Conservation (phyloP, 257 asterid species). For the Fraxinus pennsylvanica region DNA sequence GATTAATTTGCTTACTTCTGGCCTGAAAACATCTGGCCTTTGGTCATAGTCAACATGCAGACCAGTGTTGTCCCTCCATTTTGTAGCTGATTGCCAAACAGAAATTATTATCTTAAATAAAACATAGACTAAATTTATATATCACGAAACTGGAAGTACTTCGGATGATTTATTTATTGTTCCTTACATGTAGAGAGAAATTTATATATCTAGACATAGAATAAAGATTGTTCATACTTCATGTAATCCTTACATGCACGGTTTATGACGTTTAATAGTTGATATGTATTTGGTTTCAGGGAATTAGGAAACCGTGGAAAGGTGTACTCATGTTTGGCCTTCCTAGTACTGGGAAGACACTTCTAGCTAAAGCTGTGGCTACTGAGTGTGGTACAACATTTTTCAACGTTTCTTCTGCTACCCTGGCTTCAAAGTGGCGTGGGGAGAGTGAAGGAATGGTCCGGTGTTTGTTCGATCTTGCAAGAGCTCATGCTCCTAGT, state of each 20-base stretch:
- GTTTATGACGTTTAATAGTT: neutral
- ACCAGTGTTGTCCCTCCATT: no score
- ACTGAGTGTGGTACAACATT: conserved; percentile 99
- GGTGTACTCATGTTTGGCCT: conserved; percentile 99
- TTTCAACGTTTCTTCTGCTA: conserved; percentile 97
- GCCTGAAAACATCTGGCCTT: no score
- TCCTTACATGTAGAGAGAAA: no score
- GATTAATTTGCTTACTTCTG: no score
- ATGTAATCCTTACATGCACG: no score
- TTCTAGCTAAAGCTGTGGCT: conserved; percentile 97
- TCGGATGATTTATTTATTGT: no score
- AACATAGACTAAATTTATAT: no score
- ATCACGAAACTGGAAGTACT: neutral
- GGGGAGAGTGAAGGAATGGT: conserved; percentile 99
- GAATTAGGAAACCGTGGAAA: conserved; percentile 99
- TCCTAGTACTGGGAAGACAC: conserved; percentile 99
- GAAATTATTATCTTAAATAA: no score
- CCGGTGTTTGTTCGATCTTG: conserved; percentile 96
- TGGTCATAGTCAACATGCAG: no score
- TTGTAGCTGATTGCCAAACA: no score
- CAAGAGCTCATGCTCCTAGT: conserved; percentile 97
- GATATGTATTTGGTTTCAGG: conserved; percentile 49
- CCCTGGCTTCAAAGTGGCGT: conserved; percentile 99
- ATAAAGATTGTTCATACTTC: no score
- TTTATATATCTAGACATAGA: no score